Conservation (phyloP, 1,139 yeast species). For the Debaryomycetaceae sp. region DNA sequence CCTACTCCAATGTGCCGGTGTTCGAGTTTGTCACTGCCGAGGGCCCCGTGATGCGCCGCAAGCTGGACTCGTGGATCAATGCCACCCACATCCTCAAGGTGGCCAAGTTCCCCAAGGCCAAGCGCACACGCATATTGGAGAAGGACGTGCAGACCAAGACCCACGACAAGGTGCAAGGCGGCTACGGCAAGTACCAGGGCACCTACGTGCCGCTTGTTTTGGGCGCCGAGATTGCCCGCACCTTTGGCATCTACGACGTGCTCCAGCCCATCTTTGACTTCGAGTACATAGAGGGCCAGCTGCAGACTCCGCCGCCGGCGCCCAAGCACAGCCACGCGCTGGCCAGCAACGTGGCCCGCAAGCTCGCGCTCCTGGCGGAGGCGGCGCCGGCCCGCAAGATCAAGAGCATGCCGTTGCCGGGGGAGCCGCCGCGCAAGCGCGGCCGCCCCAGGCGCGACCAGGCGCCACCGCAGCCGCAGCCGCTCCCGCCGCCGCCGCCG, state of each 20-base stretch:
- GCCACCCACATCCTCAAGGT: slow-evolving; percentile 88
- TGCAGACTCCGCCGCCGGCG: slow-evolving; percentile 73
- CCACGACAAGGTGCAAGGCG: slow-evolving; percentile 94
- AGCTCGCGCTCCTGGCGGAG: slow-evolving; percentile 25
- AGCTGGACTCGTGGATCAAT: slow-evolving; percentile 77
- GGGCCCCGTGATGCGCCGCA: slow-evolving; percentile 80
- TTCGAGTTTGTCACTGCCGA: slow-evolving; percentile 66
- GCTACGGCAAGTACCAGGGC: slow-evolving; percentile 92
- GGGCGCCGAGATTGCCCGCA: slow-evolving; percentile 62
- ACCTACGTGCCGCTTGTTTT: slow-evolving; percentile 81
- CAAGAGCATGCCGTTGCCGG: slow-evolving; percentile 19
- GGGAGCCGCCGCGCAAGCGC: slow-evolving; percentile 39
- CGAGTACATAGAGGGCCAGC: slow-evolving; percentile 49
- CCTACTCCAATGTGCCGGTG: slow-evolving; percentile 77
- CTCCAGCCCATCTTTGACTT: slow-evolving; percentile 69
- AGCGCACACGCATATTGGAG: slow-evolving; percentile 79
- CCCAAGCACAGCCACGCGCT: slow-evolving; percentile 80
- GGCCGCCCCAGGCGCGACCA: slow-evolving; percentile 44
- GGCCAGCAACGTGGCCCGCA: slow-evolving; percentile 46
- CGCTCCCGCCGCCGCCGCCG: slow-evolving; percentile 3
- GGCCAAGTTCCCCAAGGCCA: slow-evolving; percentile 83
- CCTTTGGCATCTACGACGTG: slow-evolving; percentile 66
- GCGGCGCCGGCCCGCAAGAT: slow-evolving; percentile 17
- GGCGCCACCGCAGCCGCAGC: not conserved
- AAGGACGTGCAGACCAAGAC: slow-evolving; percentile 80